Evolutionary conservation across 2,329 filamentous ascomycete species (phyloP).

Genomic region (Trichoderma pleuroti): DNA sequence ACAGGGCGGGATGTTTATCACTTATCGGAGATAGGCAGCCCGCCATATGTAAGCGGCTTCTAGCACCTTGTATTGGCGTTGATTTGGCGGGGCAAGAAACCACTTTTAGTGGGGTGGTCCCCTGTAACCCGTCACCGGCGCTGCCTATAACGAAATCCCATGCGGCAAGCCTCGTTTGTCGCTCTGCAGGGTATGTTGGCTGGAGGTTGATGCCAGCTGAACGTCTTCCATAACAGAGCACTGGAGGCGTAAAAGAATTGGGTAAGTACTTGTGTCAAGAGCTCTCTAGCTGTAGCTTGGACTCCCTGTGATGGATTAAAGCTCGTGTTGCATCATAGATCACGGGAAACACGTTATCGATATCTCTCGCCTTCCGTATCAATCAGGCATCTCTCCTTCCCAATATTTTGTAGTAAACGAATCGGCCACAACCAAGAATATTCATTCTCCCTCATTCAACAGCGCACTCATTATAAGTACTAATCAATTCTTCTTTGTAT

Average conservation of each 20-base stretch:
- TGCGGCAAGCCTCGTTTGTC: not conserved
- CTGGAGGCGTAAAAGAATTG: not conserved
- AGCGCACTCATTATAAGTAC: not conserved
- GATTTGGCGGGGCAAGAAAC: slow-evolving; percentile 20
- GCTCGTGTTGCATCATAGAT: not conserved
- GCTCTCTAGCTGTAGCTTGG: not conserved
- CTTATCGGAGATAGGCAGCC: slow-evolving; percentile 15
- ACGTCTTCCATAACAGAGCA: not conserved
- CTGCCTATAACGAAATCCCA: not conserved
- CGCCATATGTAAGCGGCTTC: slow-evolving; percentile 25
- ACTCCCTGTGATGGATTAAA: not conserved
- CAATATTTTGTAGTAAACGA: not conserved
- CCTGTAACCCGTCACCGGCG: not conserved
- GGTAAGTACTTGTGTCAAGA: not conserved
- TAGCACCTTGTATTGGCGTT: slow-evolving; percentile 7
- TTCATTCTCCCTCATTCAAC: not conserved
- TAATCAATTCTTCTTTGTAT: not conserved
- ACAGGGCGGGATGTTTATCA: not conserved
- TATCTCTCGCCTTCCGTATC: not conserved
- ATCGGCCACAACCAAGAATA: not conserved
- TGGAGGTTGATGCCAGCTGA: not conserved
- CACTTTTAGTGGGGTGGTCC: slow-evolving; percentile 23
- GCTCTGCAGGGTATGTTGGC: not conserved
- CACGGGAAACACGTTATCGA: not conserved
- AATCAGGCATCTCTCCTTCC: not conserved